These are phyloP conservation scores for Candida bentonensis DNA, from an alignment of 805 yeast species.

Conservation along the genomic window DNA sequence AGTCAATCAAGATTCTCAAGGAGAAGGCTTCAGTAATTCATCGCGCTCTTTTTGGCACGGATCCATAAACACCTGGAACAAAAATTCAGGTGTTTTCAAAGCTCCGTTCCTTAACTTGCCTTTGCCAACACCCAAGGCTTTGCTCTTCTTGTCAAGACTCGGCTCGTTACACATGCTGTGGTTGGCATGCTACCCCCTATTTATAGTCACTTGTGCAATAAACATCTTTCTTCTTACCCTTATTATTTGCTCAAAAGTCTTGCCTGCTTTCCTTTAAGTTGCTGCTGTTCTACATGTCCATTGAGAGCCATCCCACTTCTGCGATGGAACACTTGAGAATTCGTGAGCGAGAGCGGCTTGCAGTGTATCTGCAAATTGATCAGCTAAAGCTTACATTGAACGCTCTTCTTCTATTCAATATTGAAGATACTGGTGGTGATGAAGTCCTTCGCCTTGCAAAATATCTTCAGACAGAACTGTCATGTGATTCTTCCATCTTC, in stretches of 20 bases:
- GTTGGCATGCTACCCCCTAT: no score
- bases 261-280: no score
- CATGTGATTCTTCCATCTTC: background rate
- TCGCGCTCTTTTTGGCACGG: background rate
- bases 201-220: no score
- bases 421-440: background rate
- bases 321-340: no score
- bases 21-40: constrained; percentile 35
- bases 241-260: no score
- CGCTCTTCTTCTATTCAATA: background rate
- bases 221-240: no score
- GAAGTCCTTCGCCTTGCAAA: background rate
- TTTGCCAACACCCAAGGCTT: background rate
- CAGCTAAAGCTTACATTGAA: background rate
- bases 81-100: background rate
- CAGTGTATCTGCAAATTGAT: background rate
- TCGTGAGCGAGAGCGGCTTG: background rate
- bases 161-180: no score
- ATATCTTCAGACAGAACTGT: background rate
- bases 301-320: no score
- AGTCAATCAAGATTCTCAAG: constrained; percentile 71
- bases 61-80: no score
- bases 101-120: background rate
- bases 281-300: no score
- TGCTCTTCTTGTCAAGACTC: background rate